phyloP scores from a whole-genome alignment of 305 asterid species.

The Rubia peregrina region DNA sequence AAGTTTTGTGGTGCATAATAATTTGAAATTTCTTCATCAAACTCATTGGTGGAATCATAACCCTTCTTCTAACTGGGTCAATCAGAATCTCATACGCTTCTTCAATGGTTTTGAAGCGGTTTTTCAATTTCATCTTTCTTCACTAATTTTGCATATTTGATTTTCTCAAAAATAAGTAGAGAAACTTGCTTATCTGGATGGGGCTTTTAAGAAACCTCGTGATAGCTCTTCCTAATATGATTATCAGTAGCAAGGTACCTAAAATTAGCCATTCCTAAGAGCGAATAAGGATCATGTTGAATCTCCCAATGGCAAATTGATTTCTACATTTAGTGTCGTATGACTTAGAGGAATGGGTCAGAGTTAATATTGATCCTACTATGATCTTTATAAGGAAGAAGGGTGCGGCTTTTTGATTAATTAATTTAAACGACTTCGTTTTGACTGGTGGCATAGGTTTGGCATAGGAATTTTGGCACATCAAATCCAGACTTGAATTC shows the following conservation, averaged over 20 bases:
- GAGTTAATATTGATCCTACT: conserved; percentile 1
- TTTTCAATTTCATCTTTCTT: conserved; percentile 90
- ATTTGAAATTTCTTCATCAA: conserved; percentile 84
- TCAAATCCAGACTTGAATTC: no score
- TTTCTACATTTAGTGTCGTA: conserved; percentile 83
- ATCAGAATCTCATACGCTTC: conserved; percentile 85
- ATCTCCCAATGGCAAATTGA: conserved; percentile 53
- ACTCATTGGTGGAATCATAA: conserved; percentile 97
- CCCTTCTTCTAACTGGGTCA: conserved; percentile 82
- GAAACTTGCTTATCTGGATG: conserved; percentile 94
- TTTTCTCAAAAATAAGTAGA: conserved; percentile 70
- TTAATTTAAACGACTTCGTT: no score
- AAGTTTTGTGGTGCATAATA: conserved; percentile 89
- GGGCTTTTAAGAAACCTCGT: conserved; percentile 78
- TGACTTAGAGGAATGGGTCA: conserved; percentile 54
- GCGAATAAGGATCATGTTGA: conserved; percentile 90
- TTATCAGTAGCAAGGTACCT: conserved; percentile 97
- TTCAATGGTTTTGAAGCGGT: conserved; percentile 83
- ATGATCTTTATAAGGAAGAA: no score
- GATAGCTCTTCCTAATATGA: conserved; percentile 75
- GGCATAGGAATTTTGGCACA: no score
- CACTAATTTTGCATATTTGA: conserved; percentile 77
- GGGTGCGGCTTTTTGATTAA: no score
- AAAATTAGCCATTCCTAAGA: conserved; percentile 82
- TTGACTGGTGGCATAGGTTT: no score